A percentile compares a stretch with the other conserved stretches of the same genome.
These are phyloP conservation scores for Potentilla sterilis DNA, from an alignment of 306 rosid species.

Conservation along the genomic window DNA sequence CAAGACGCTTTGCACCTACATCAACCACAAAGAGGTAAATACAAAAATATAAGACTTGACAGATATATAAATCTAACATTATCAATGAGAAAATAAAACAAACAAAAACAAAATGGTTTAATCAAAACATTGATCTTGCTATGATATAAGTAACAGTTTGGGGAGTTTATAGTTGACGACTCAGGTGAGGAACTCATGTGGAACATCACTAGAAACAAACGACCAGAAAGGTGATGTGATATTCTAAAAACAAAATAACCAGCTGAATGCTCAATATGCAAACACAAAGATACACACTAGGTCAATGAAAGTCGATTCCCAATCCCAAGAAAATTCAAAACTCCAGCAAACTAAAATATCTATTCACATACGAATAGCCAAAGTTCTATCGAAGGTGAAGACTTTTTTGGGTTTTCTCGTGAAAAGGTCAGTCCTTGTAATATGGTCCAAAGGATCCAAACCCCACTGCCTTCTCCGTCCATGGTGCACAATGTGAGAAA, in stretches of 20 bases:
- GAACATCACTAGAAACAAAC: neutral
- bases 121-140: neutral
- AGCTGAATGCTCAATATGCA: neutral
- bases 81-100: neutral
- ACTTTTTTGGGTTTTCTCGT: neutral
- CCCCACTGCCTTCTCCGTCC: neutral
- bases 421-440: neutral
- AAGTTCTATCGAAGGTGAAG: neutral
- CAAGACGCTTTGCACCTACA: constrained; percentile 70
- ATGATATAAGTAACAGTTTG: neutral
- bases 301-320: neutral
- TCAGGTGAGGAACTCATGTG: neutral
- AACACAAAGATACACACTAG: neutral
- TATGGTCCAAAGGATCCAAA: neutral
- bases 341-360: neutral
- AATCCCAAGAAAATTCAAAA: neutral
- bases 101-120: neutral
- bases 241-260: neutral
- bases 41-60: neutral
- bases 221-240: neutral
- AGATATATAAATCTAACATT: neutral
- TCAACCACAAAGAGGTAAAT: constrained; percentile 23
- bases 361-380: neutral
- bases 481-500: neutral
- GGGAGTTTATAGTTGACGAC: neutral